phyloP scores from a whole-genome alignment of 495 filamentous ascomycete genomes.

The Lasiosphaeria ovina region DNA sequence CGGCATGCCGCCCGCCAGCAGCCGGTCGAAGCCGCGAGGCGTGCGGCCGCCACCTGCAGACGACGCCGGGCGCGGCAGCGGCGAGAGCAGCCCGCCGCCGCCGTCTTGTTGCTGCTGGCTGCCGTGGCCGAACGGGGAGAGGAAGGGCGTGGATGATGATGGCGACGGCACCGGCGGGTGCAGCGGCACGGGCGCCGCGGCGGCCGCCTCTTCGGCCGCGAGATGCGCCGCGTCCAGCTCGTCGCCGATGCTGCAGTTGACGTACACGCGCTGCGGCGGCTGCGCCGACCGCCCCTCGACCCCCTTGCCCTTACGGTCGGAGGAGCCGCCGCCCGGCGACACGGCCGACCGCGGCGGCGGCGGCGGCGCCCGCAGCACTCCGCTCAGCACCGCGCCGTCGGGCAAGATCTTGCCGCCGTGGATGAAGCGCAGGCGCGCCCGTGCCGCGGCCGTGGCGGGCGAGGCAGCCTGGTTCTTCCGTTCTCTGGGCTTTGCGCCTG shows the following conservation, averaged over 20 bases:
- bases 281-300: conserved; percentile 22
- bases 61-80: conserved; percentile 5
- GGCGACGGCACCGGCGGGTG: conserved; percentile 21
- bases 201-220: conserved; percentile 58
- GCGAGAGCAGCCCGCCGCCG: conserved; percentile 14
- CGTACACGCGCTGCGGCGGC: conserved; percentile 58
- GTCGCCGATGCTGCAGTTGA: conserved; percentile 86
- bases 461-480: conserved; percentile 28
- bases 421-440: conserved; percentile 78
- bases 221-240: conserved; percentile 67
- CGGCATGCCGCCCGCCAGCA: conserved; percentile 77
- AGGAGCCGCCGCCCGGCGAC: conserved; percentile 4
- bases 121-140: neutral
- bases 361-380: conserved; percentile 61
- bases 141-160: neutral
- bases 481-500: neutral
- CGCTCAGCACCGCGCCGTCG: conserved; percentile 62
- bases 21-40: conserved; percentile 84
- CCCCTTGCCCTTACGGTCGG: conserved; percentile 33
- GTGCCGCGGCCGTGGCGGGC: conserved; percentile 47
- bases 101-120: neutral
- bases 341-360: conserved; percentile 30
- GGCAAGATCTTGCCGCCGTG: conserved; percentile 80
- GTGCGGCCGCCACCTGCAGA: neutral
- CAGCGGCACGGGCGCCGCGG: conserved; percentile 35